A percentile compares a stretch with the other conserved stretches of the same genome.
phyloP scores from a whole-genome alignment of 352 stramenopile species.

The Phytophthora sojae region DNA sequence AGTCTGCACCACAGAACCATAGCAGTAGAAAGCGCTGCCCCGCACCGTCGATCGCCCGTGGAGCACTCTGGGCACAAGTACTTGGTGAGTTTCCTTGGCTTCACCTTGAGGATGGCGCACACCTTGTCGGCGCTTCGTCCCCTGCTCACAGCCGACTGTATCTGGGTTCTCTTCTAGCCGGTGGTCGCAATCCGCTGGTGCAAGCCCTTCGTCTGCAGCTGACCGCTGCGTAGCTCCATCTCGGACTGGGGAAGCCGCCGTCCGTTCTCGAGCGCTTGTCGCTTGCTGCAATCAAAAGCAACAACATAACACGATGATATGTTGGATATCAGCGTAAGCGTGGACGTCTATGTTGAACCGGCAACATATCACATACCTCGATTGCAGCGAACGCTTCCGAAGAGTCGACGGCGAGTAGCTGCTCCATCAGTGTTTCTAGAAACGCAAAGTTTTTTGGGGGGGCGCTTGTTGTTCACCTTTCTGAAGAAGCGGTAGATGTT shows the following conservation, averaged over 20 bases:
- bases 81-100: constrained; percentile 1
- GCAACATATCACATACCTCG: constrained; percentile 6
- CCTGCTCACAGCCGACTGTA: constrained; percentile 1
- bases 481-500: no score
- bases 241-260: not conserved
- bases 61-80: constrained; percentile 12
- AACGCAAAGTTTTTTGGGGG: constrained; percentile 5
- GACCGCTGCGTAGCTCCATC: not conserved
- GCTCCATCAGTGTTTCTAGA: constrained; percentile 6
- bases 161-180: constrained; percentile 2
- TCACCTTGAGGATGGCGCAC: not conserved
- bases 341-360: not conserved
- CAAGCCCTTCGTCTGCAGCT: no score
- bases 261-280: not conserved
- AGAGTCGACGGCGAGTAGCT: constrained; percentile 7
- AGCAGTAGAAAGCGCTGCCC: not conserved
- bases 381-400: not conserved
- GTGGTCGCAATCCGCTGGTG: not conserved
- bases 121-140: not conserved
- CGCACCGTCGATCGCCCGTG: constrained; percentile 2
- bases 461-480: no score
- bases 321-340: not conserved
- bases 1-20: no score
- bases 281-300: not conserved
- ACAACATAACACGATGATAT: constrained; percentile 9